Evolutionary conservation across 768 basidiomycete genomes (phyloP).

Genomic region (Panellus pusillus): DNA sequence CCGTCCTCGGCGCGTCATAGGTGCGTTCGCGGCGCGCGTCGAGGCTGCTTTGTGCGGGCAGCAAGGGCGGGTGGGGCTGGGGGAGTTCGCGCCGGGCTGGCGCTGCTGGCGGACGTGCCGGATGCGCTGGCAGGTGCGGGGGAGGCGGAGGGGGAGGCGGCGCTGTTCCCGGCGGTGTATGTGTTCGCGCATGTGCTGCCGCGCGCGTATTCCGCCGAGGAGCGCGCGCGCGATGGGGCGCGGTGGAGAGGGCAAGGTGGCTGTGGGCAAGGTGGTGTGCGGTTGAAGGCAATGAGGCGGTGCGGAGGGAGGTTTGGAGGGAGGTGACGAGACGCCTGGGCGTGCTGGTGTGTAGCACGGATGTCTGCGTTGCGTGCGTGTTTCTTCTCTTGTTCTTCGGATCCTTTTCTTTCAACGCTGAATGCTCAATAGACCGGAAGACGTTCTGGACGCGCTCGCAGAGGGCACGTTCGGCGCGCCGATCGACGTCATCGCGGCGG

Average conservation of each 20-base stretch:
- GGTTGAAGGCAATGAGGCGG: conserved; percentile 18
- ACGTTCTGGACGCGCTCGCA: conserved; percentile 41
- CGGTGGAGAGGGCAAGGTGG: conserved; percentile 29
- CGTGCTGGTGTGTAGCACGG: conserved; percentile 41
- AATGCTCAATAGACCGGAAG: conserved; percentile 40
- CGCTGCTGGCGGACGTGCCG: conserved; percentile 37
- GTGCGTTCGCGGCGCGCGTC: conserved; percentile 7
- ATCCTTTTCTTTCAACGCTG: not conserved
- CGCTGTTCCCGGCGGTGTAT: conserved; percentile 46
- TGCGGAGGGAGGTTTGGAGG: conserved; percentile 27
- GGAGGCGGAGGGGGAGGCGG: conserved; percentile 21
- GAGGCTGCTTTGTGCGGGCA: conserved; percentile 5
- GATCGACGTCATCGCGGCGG: conserved; percentile 43
- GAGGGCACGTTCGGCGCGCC: conserved; percentile 36
- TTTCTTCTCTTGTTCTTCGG: not conserved
- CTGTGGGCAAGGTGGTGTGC: conserved; percentile 38
- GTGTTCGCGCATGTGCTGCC: conserved; percentile 51
- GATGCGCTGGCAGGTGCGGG: conserved; percentile 15
- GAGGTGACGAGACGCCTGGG: conserved; percentile 44
- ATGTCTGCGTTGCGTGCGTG: conserved; percentile 36
- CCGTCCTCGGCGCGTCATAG: conserved; percentile 9
- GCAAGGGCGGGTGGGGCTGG: not conserved
- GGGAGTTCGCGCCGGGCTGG: conserved; percentile 11
- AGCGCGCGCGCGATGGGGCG: conserved; percentile 19
- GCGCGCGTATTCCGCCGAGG: conserved; percentile 26